phyloP scores from a whole-genome alignment of 768 basidiomycete genomes.

The Lentinula guzmanii region DNA sequence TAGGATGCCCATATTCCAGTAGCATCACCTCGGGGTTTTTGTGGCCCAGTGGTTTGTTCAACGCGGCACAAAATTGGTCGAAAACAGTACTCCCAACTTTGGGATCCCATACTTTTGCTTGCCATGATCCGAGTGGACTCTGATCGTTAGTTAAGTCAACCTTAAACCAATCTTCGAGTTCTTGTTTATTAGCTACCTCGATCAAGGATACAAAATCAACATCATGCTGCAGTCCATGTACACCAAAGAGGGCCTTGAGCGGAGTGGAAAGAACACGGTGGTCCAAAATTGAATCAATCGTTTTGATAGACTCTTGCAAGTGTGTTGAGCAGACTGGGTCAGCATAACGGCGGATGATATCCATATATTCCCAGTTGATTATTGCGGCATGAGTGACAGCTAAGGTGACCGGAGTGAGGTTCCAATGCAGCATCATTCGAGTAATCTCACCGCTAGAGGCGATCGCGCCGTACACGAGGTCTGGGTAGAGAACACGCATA shows the following conservation, averaged over 20 bases:
- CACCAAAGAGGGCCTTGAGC: constrained; percentile 75
- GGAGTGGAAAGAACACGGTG: constrained; percentile 36
- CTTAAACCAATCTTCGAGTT: not conserved
- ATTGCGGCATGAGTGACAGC: constrained; percentile 83
- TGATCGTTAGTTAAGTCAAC: constrained; percentile 17
- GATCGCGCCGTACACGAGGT: constrained; percentile 85
- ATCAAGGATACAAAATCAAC: constrained; percentile 74
- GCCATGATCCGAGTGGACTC: constrained; percentile 69
- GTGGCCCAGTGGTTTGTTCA: constrained; percentile 40
- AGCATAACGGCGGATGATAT: constrained; percentile 67
- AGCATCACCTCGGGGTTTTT: constrained; percentile 20
- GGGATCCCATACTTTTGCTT: constrained; percentile 85
- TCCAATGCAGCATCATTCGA: not conserved
- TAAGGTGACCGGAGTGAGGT: constrained; percentile 18
- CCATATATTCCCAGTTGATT: constrained; percentile 85
- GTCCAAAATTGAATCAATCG: constrained; percentile 58
- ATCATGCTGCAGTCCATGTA: constrained; percentile 60
- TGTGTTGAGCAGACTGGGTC: constrained; percentile 56
- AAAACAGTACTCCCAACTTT: constrained; percentile 54
- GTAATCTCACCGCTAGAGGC: constrained; percentile 65
- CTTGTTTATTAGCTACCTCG: constrained; percentile 32
- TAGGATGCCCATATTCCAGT: constrained; percentile 42
- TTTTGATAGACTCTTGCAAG: constrained; percentile 48
- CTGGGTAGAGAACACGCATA: constrained; percentile 82
- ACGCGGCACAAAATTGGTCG: constrained; percentile 59